Percentiles rank a stretch among this genome's conserved stretches.
Evolutionary conservation across 768 basidiomycete genomes (phyloP).

Genomic region (Paxillus involutus): DNA sequence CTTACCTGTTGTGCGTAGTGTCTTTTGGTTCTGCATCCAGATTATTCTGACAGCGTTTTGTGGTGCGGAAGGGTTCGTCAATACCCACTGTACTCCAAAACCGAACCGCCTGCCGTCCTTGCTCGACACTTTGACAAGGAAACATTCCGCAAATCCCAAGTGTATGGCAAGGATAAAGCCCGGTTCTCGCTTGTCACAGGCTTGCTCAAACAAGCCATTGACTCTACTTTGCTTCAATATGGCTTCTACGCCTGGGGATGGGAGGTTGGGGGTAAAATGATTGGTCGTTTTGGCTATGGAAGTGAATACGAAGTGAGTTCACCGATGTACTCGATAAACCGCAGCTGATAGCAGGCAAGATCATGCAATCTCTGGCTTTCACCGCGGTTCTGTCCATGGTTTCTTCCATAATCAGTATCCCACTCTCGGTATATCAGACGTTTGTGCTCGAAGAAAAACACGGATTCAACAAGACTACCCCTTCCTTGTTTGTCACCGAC

Average conservation of each 20-base stretch:
- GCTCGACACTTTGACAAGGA: slow-evolving; percentile 64
- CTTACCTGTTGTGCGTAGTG: slow-evolving; percentile 74
- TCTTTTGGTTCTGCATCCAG: not conserved
- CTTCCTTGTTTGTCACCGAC: slow-evolving; percentile 72
- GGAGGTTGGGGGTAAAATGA: slow-evolving; percentile 54
- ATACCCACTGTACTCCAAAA: slow-evolving; percentile 80
- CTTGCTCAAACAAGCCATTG: slow-evolving; percentile 70
- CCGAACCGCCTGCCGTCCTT: slow-evolving; percentile 67
- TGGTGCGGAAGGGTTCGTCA: slow-evolving; percentile 60
- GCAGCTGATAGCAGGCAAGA: slow-evolving; percentile 45
- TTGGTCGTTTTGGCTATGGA: slow-evolving; percentile 60
- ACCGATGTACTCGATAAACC: not conserved
- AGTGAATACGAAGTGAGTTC: slow-evolving; percentile 65
- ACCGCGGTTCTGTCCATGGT: slow-evolving; percentile 63
- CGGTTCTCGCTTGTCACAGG: slow-evolving; percentile 75
- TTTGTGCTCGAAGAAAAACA: slow-evolving; percentile 95
- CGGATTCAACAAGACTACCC: slow-evolving; percentile 95
- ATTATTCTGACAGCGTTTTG: not conserved
- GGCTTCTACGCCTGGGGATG: slow-evolving; percentile 86
- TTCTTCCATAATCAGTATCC: slow-evolving; percentile 69
- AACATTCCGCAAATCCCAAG: slow-evolving; percentile 86
- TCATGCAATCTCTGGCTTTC: slow-evolving; percentile 81
- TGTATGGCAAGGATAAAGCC: slow-evolving; percentile 90
- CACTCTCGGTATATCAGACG: slow-evolving; percentile 80
- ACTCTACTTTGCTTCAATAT: slow-evolving; percentile 67